Evolutionary conservation across 2,329 filamentous ascomycete species (phyloP), one percentile per base, ranked within the genome.

Genomic region (Escovopsis weberi): DNA sequence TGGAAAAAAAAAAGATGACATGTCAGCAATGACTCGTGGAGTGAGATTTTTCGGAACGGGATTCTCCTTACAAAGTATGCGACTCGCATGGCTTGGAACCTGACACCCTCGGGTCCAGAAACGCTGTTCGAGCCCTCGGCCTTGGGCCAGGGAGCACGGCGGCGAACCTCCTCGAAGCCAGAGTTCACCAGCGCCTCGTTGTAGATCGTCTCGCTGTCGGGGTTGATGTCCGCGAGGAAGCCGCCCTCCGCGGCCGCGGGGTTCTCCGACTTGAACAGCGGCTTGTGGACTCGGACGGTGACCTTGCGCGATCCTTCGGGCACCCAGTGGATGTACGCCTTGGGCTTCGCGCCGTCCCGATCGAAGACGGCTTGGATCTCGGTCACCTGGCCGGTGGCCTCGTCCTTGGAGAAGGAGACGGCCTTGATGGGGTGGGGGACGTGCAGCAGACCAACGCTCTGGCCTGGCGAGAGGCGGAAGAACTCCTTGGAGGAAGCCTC

Each of bases 261-360:
- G 53, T 88, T 80, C 35, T 85, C 78, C 4, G 78, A 83, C 58
- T 84, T 85, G 73, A 94, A 94, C 1, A 94, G 72, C 1, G 75
- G 68, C 57, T 85, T 82, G 64, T 87, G 80, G 40, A 88, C 68
- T 41, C 85, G 80, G 33, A 78, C 81, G 59, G 85, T 80, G 11
- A 80, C 81, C 47, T 76, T 74, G 6, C 69, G 69, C 1, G 78
- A 71, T 1, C 75, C 79, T 35, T 77, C 73, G 12, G 77, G 51
- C 4, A 93, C 82, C 87, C 86, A 94, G 56, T 93, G 85, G 58
- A 94, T 91, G 56, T 73, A 82, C 2, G 85, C 78, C 62, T 88
- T 87, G 37, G 80, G 78, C 51, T 77, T 74, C 55, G 78, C 75
- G 34, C 70, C 75, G 42, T 83, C 80, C 40, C 80, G 80, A 48